Conservation (phyloP, 805 yeast species). For the Debaryomyces castellii region DNA sequence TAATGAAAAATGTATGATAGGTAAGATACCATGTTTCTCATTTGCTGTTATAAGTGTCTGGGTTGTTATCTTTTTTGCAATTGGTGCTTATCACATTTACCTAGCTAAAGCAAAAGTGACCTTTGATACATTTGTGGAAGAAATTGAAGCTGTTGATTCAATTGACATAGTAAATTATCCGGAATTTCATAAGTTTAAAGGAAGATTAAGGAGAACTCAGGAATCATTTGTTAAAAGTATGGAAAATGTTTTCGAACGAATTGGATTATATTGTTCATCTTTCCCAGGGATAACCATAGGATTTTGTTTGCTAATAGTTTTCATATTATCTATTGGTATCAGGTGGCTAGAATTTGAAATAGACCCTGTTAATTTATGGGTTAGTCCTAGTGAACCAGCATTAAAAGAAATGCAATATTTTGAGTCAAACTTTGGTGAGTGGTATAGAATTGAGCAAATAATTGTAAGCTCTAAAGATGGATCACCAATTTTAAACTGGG, state of each 20-base stretch:
- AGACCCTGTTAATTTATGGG: conserved; percentile 87
- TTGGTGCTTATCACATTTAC: conserved; percentile 42
- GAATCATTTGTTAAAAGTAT: conserved; percentile 9
- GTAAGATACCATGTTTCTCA: conserved; percentile 71
- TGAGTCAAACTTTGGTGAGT: conserved; percentile 86
- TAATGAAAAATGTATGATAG: conserved; percentile 51
- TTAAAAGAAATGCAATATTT: conserved; percentile 64
- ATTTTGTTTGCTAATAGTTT: conserved; percentile 28
- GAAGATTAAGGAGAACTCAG: neutral
- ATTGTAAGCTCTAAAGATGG: conserved; percentile 62
- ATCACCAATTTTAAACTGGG: conserved; percentile 59
- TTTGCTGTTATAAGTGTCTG: conserved; percentile 58
- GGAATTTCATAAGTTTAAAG: neutral
- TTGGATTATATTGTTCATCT: conserved; percentile 61
- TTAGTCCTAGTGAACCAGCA: conserved; percentile 72
- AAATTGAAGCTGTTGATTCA: conserved; percentile 1
- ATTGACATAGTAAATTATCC: conserved; percentile 9
- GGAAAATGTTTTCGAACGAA: conserved; percentile 39
- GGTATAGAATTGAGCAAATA: conserved; percentile 84
- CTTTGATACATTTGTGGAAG: neutral
- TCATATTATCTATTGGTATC: conserved; percentile 53
- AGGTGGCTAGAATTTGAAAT: conserved; percentile 60
- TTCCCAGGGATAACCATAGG: conserved; percentile 46
- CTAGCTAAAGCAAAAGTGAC: conserved; percentile 20
- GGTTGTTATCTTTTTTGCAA: conserved; percentile 29